Evolutionary conservation across 2,329 filamentous ascomycete genomes (phyloP).

Genomic region (Paraconiothyrium sp.): DNA sequence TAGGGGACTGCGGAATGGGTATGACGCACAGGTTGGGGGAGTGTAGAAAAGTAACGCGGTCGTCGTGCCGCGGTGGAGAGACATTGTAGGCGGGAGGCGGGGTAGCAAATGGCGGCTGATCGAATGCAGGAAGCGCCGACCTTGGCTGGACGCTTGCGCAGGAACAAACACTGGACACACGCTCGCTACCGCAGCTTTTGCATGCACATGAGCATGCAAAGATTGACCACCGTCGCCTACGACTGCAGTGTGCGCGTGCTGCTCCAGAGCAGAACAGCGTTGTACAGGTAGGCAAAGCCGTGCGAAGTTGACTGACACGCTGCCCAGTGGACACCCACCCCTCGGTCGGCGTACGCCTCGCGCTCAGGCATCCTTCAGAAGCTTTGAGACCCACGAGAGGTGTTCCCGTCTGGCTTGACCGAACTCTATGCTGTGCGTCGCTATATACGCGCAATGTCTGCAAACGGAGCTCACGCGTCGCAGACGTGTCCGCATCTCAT

Average conservation of each 20-base stretch:
- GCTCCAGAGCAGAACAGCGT: no score
- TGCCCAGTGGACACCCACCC: no score
- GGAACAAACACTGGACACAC: neutral
- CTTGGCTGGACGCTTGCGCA: constrained; percentile 12
- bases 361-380: no score
- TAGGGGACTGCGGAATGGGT: neutral
- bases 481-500: neutral
- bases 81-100: neutral
- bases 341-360: no score
- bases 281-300: neutral
- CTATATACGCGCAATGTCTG: neutral
- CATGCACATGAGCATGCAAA: neutral
- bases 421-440: neutral
- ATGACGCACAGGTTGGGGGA: neutral
- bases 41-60: constrained; percentile 3
- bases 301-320: neutral
- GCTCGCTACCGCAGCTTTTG: neutral
- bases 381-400: no score
- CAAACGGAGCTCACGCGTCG: constrained; percentile 2
- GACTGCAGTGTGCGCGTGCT: neutral
- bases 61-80: constrained; percentile 9
- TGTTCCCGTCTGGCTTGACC: neutral
- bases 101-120: constrained; percentile 2
- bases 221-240: neutral
- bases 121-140: neutral